Conservation (phyloP, 305 asterid species). For the Rubia occidens region DNA sequence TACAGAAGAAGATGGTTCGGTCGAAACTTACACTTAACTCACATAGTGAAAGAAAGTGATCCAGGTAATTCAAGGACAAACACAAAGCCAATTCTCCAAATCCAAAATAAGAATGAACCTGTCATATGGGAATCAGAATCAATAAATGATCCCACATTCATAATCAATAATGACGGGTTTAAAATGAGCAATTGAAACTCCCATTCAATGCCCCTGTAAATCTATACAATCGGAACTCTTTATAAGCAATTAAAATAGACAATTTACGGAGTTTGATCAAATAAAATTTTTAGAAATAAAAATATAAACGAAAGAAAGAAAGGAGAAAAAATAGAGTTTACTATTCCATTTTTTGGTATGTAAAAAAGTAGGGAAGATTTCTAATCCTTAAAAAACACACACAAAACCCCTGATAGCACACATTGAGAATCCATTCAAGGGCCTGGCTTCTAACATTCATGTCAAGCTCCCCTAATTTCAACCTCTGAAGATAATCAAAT, state of each 20-base stretch:
- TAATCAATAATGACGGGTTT: not conserved
- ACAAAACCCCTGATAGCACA: slow-evolving; percentile 11
- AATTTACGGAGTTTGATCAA: not conserved
- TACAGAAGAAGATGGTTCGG: not conserved
- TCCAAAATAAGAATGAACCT: slow-evolving; percentile 56
- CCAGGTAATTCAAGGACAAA: slow-evolving; percentile 56
- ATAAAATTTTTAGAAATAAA: not conserved
- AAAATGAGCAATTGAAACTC: not conserved
- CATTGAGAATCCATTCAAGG: slow-evolving; percentile 80
- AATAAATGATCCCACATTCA: not conserved
- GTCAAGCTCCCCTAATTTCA: slow-evolving; percentile 68
- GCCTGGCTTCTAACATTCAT: slow-evolving; percentile 52
- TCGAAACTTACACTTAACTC: slow-evolving; percentile 46
- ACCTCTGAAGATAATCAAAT: slow-evolving; percentile 52
- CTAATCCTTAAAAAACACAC: not conserved
- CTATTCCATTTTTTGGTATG: slow-evolving; percentile 7
- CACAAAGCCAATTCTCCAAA: slow-evolving; percentile 52
- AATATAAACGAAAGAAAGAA: not conserved
- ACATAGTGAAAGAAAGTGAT: slow-evolving; percentile 53
- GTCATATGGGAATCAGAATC: slow-evolving; percentile 19
- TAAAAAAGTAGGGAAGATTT: not conserved
- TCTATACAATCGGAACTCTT: not conserved
- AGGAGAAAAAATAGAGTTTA: not conserved
- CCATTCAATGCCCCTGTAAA: not conserved
- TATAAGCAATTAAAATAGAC: too few species aligned